These are phyloP conservation scores for Solidago caesia DNA, from an alignment of 129 eudicot genomes.

Conservation along the genomic window DNA sequence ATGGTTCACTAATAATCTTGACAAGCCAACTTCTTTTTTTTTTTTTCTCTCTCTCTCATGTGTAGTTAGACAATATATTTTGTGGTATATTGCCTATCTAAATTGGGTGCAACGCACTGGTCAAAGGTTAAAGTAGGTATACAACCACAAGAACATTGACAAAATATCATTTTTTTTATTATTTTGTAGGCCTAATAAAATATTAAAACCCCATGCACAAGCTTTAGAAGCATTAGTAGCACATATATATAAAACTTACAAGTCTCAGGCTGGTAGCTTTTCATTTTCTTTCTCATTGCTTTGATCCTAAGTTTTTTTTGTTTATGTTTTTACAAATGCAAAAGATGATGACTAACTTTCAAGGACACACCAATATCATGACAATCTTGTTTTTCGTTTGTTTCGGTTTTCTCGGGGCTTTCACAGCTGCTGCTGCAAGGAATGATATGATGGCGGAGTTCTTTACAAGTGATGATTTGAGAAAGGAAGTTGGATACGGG, in stretches of 20 bases:
- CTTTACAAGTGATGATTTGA: constrained; percentile 41
- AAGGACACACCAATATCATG: constrained; percentile 23
- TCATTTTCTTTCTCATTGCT: constrained; percentile 53
- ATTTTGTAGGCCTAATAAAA: constrained; percentile 18
- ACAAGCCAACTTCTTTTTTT: constrained; percentile 26
- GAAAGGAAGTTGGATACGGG: constrained; percentile 68
- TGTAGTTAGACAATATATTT: constrained; percentile 15
- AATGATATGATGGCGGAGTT: constrained; percentile 28
- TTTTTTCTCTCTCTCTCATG: constrained; percentile 20
- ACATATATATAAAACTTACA: constrained; percentile 30
- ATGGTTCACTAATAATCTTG: constrained; percentile 6
- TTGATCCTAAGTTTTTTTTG: constrained; percentile 45
- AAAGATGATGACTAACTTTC: constrained; percentile 39
- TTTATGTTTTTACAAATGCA: constrained; percentile 17
- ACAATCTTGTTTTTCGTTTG: constrained; percentile 28
- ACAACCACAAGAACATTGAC: constrained; percentile 35
- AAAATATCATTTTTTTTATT: neutral
- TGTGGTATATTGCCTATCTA: constrained; percentile 28
- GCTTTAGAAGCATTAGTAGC: constrained; percentile 7
- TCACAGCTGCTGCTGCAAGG: constrained; percentile 6
- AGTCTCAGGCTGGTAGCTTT: constrained; percentile 53
- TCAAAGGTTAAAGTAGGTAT: constrained; percentile 39
- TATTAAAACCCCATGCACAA: constrained; percentile 49
- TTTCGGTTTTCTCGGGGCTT: constrained; percentile 22
- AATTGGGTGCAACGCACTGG: constrained; percentile 37